phyloP scores from a whole-genome alignment of 306 rosid genomes.

The Vigna reflexopilosa region DNA sequence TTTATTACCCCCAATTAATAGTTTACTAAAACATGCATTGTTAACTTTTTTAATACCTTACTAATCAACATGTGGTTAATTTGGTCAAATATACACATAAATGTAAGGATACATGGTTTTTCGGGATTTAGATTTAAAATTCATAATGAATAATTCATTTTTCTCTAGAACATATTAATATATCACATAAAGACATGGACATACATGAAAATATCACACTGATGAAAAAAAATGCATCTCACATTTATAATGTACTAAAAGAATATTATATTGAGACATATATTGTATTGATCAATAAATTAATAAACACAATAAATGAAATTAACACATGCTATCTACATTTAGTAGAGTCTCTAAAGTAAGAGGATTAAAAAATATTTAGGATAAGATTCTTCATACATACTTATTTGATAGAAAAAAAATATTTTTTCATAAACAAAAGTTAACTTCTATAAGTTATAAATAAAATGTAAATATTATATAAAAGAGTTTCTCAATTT shows the following conservation, averaged over 20 bases:
- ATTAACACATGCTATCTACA: neutral
- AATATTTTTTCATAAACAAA: no score
- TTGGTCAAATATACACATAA: conserved; percentile 18
- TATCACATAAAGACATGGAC: neutral
- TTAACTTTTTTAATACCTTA: conserved; percentile 2
- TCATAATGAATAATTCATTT: neutral
- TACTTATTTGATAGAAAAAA: no score
- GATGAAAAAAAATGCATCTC: neutral
- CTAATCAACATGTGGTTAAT: neutral
- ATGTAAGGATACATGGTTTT: neutral
- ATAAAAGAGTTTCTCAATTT: no score
- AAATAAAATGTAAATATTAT: no score
- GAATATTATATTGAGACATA: neutral
- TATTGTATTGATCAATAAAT: neutral
- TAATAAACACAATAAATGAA: neutral
- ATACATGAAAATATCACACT: neutral
- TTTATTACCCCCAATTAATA: conserved; percentile 4
- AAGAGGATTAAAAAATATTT: no score
- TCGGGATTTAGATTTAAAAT: neutral
- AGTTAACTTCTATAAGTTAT: no score
- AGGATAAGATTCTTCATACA: no score
- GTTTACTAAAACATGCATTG: neutral
- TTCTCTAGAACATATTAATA: neutral
- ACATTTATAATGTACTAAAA: neutral
- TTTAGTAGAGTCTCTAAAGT: no score